Evolutionary conservation across 768 basidiomycete species (phyloP).

Genomic region (Lentinula guzmanii): DNA sequence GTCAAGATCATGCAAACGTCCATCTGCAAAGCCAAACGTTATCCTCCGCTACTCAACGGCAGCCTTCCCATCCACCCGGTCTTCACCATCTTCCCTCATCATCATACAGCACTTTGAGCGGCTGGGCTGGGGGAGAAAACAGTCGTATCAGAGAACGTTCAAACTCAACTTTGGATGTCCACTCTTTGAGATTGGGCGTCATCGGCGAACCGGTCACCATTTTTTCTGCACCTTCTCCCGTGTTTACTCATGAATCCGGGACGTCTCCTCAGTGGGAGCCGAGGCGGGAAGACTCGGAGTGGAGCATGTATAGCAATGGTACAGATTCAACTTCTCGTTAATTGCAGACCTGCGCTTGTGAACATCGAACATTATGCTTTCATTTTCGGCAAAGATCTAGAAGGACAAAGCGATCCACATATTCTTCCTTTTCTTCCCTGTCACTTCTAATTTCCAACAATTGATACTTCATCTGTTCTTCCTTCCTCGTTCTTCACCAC

Average conservation of each 20-base stretch:
- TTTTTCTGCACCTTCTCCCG: background rate
- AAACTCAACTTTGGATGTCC: background rate
- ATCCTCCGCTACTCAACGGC: background rate
- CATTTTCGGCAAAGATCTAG: too few species aligned
- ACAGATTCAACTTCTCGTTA: too few species aligned
- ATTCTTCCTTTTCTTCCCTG: too few species aligned
- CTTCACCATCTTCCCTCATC: background rate
- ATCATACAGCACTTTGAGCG: conserved; percentile 2
- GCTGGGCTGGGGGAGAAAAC: background rate
- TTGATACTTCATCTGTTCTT: too few species aligned
- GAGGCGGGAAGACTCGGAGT: too few species aligned
- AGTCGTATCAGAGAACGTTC: background rate
- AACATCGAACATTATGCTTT: too few species aligned
- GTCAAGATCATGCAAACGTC: background rate
- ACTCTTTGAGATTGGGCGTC: background rate
- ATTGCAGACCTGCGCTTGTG: too few species aligned
- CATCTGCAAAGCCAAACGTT: background rate
- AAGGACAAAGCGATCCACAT: too few species aligned
- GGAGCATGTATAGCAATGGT: too few species aligned
- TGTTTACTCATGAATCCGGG: background rate
- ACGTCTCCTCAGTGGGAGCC: background rate
- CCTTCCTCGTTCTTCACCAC: too few species aligned
- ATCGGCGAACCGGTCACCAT: background rate
- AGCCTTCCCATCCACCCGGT: background rate
- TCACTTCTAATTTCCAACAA: too few species aligned